A percentile compares a stretch with the other conserved stretches of the same genome.
Evolutionary conservation across 805 yeast genomes (phyloP).

Genomic region (Nakazawaea holstii): DNA sequence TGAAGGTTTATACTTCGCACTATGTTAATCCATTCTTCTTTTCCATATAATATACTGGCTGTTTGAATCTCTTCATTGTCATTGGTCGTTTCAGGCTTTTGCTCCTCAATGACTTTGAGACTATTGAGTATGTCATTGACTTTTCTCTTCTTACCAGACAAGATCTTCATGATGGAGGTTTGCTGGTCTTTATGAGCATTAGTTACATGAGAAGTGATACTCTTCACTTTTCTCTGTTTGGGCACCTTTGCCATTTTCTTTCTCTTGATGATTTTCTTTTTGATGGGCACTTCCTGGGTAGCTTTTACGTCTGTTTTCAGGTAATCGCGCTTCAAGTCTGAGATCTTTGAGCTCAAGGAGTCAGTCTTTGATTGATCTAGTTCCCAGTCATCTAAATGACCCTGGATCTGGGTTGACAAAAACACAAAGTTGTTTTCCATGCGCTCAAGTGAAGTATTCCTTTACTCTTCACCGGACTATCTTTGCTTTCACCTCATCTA

Average conservation of each 20-base stretch:
- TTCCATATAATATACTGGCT: constrained; percentile 17
- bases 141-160: constrained; percentile 26
- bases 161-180: constrained; percentile 17
- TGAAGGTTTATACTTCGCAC: constrained; percentile 16
- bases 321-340: not conserved
- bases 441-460: not conserved
- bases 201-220: constrained; percentile 20
- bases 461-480: too few relatives aligned
- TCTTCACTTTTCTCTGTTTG: constrained; percentile 14
- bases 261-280: not conserved
- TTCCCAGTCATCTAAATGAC: constrained; percentile 9
- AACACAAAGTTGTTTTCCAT: not conserved
- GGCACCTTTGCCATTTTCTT: not conserved
- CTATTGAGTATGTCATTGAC: constrained; percentile 21
- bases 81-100: not conserved
- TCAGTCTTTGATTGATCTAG: not conserved
- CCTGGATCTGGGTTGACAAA: constrained; percentile 11
- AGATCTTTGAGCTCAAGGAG: not conserved
- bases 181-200: constrained; percentile 15
- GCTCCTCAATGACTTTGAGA: constrained; percentile 6
- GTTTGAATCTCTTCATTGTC: constrained; percentile 10
- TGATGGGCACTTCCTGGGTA: not conserved
- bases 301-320: not conserved
- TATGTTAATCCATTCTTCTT: constrained; percentile 24
- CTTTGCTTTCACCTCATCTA: too few relatives aligned